These are phyloP conservation scores for Leucocoprinus leucothites DNA, from an alignment of 768 basidiomycete species.

Conservation along the genomic window DNA sequence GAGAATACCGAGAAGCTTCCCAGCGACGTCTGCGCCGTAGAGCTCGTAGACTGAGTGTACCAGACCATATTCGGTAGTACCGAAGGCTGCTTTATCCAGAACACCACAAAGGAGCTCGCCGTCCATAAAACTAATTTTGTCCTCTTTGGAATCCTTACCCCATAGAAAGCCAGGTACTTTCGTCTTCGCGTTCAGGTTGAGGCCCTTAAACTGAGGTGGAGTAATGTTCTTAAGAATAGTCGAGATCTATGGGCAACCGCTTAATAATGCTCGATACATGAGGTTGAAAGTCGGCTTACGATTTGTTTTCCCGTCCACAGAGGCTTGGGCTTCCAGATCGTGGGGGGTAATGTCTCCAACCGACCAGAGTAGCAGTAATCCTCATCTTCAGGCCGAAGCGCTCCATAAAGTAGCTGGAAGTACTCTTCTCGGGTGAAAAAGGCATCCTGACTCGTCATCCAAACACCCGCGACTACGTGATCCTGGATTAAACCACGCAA, in stretches of 20 bases:
- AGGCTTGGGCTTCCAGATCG: constrained; percentile 87
- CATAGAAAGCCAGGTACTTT: constrained; percentile 88
- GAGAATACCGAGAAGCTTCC: constrained; percentile 87
- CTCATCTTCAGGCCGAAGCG: constrained; percentile 80
- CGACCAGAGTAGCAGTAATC: constrained; percentile 56
- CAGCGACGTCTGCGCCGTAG: constrained; percentile 87
- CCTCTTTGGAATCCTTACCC: constrained; percentile 79
- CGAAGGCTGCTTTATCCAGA: constrained; percentile 96
- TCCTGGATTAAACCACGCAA: constrained; percentile 98
- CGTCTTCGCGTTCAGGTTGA: constrained; percentile 82
- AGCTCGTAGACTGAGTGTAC: constrained; percentile 97
- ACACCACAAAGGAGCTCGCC: constrained; percentile 93
- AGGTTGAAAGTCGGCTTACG: constrained; percentile 42
- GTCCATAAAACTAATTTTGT: constrained; percentile 85
- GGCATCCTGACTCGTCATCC: constrained; percentile 95
- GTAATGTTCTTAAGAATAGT: constrained; percentile 93
- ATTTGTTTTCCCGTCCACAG: constrained; percentile 99
- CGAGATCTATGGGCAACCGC: constrained; percentile 66
- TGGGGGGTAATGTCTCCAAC: constrained; percentile 80
- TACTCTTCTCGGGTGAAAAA: constrained; percentile 97
- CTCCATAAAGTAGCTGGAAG: constrained; percentile 93
- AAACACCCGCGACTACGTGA: constrained; percentile 98
- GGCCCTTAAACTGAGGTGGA: constrained; percentile 70
- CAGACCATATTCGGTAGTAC: constrained; percentile 92
- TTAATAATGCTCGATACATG: not conserved